phyloP scores from a whole-genome alignment of 768 basidiomycete genomes.

The Tulasnella sp. region DNA sequence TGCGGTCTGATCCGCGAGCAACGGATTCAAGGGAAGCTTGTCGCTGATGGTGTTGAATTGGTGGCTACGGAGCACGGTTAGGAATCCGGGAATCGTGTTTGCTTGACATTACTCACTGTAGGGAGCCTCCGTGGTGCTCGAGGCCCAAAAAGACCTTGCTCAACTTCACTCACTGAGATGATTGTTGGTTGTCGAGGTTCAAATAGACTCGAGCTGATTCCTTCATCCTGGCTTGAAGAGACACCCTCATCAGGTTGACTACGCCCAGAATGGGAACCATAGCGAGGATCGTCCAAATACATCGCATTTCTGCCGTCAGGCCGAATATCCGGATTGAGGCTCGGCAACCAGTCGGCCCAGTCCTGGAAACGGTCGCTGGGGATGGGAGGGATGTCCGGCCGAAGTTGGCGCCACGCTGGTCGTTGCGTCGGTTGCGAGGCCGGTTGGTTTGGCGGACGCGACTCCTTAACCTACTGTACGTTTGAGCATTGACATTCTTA shows the following conservation, averaged over 20 bases:
- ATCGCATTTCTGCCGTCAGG: no score
- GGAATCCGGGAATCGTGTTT: background rate
- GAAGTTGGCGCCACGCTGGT: conserved; percentile 36
- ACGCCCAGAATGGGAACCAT: conserved; percentile 59
- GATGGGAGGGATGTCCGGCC: conserved; percentile 39
- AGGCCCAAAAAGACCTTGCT: no score
- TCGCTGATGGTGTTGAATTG: conserved; percentile 3
- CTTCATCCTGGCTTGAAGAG: conserved; percentile 56
- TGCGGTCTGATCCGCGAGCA: conserved; percentile 5
- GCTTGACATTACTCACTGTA: conserved; percentile 44
- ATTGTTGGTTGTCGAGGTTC: conserved; percentile 41
- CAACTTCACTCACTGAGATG: conserved; percentile 47
- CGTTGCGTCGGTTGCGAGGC: conserved; percentile 53
- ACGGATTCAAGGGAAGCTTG: conserved; percentile 32
- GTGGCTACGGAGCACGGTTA: background rate
- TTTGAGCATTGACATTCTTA: conserved; percentile 9
- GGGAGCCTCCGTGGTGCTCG: no score
- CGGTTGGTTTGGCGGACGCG: conserved; percentile 69
- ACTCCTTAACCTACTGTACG: conserved; percentile 56
- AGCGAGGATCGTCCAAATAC: background rate
- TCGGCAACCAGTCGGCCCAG: no score
- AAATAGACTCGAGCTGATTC: conserved; percentile 57
- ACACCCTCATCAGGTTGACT: conserved; percentile 40
- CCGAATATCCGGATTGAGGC: conserved; percentile 74
- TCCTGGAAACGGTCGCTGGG: conserved; percentile 64